Conservation (phyloP, 805 yeast genomes). For the Zygosaccharomyces bisporus region DNA sequence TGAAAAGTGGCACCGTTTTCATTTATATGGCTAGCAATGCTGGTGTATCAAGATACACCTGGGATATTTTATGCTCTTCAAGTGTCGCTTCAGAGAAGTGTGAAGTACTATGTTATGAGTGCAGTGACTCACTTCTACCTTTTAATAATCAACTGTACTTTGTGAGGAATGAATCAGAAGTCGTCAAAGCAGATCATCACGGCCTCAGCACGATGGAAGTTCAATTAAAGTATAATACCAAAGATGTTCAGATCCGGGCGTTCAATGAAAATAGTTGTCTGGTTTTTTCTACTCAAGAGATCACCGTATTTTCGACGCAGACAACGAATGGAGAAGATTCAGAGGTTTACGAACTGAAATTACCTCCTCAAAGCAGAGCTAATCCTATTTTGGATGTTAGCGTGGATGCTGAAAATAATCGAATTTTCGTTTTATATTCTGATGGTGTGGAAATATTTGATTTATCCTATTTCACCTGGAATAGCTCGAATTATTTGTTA, state of each 20-base stretch:
- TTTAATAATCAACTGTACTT: conserved; percentile 6
- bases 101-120: neutral
- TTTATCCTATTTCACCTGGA: conserved; percentile 23
- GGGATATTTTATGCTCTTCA: conserved; percentile 1
- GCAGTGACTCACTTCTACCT: conserved; percentile 3
- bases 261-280: conserved; percentile 9
- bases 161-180: neutral
- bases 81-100: neutral
- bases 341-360: conserved; percentile 16
- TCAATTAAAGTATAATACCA: conserved; percentile 6
- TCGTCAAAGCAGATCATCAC: conserved; percentile 6
- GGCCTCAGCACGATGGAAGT: neutral
- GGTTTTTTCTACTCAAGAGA: conserved; percentile 13
- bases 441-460: conserved; percentile 25
- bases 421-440: conserved; percentile 21
- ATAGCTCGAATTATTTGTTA: conserved; percentile 22
- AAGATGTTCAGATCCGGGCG: conserved; percentile 15
- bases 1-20: neutral
- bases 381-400: conserved; percentile 23
- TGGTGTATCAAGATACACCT: conserved; percentile 2
- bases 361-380: conserved; percentile 18
- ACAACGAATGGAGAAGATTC: neutral
- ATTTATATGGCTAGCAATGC: conserved; percentile 6
- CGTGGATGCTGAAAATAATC: conserved; percentile 7
- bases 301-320: conserved; percentile 5